Base-by-base conservation (phyloP, 768 basidiomycete genomes). In the Rhizopogon rudus region DNA sequence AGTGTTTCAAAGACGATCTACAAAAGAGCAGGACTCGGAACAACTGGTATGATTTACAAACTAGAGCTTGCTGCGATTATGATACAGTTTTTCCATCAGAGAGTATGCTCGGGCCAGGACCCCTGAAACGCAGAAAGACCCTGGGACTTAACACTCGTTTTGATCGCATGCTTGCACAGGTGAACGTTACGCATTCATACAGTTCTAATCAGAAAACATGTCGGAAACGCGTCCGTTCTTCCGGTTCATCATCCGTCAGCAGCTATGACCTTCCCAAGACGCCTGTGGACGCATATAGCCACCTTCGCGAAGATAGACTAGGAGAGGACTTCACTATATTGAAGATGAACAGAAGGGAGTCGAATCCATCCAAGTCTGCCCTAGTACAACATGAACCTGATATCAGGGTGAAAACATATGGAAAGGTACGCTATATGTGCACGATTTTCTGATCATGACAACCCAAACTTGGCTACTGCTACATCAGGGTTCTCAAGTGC, bases 121-220 rank as follows among this genome's bases (percentile, higher is more conserved):
- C 63, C 31, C 52, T 63, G n/a, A 88, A 83, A 59, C 78, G 82
- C 17, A 75, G 75, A 25, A 80, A 72, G 60, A 71, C 69, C n/a
- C 66, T 61, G 39, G 77, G 77, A 7, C 68, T 84, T 48, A 89
- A 88, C 60, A 65, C 76, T 35, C 79, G 79, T 40, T 87, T 82
- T 60, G 87, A 89, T 65, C 74, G 74, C 43, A 89, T 90, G 87
- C 69, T 88, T 31, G 75, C 81, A 50, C 75, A 79, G 3, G 81
- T 87, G 72, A 76, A 80, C 52, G 58, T 70, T n/a, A 64, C 72
- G 40, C 65, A 70, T 58, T 61, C 69, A 52, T 43, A 55, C 50
- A 61, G 44, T 44, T 54, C 28, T 37, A 63, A 55, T 49, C 61
- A 69, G 43, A 59, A 52, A 44, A 29, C 17, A 41, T 61, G 58